Evolutionary conservation across 441 rosid genomes (phyloP), one percentile per base, ranked within the genome.

Genomic region (Lepidium campestre): DNA sequence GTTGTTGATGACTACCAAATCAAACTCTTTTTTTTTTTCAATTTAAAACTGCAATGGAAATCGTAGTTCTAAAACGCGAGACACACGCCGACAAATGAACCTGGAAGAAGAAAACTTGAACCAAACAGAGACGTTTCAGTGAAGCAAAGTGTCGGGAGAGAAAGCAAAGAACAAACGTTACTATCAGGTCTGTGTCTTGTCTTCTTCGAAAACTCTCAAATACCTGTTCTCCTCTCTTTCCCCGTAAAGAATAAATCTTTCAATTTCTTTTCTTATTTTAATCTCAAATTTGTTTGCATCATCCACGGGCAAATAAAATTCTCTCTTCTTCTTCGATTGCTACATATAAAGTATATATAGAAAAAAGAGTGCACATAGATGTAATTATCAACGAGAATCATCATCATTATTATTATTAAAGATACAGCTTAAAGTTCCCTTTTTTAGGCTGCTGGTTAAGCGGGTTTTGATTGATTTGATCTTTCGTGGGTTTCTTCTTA

Each of bases 201-300:
- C 61, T 40, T 72, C 48, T 61, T 61, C 55, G 42, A 45, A 32
- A 15, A 18, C 56, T 35, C 46, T 15, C 56, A 17, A 18, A 35
- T 18, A 34, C 65, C 1, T 7, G 7, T 27, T 59, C 41, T 60
- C 57, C 61, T 70, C 68, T 61, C 62, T 53, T 46, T 40, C 65
- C 49, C 66, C 45, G 72, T 67, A 73, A 73, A 61, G 77, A 73
- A 73, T 73, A 37, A 4, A 67, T 19, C 37, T 61, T 70, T 31
- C 56, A 36, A 61, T 54, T 17, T 70, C 62, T 44, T 65, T 65
- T 65, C 65, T 41, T 64, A 69, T 52, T 65, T 12, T 57, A 55
- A 37, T 14, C 23, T 15, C 1, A 14, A 14, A 14, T 52, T 35
- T 44, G 46, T 61, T 69, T 41, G 67, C 67, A 56, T 45, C 75